A percentile compares a stretch with the other conserved stretches of the same genome.
These are phyloP conservation scores for Leishmania major DNA, from an alignment of 208 protist genomes.

Conservation along the genomic window DNA sequence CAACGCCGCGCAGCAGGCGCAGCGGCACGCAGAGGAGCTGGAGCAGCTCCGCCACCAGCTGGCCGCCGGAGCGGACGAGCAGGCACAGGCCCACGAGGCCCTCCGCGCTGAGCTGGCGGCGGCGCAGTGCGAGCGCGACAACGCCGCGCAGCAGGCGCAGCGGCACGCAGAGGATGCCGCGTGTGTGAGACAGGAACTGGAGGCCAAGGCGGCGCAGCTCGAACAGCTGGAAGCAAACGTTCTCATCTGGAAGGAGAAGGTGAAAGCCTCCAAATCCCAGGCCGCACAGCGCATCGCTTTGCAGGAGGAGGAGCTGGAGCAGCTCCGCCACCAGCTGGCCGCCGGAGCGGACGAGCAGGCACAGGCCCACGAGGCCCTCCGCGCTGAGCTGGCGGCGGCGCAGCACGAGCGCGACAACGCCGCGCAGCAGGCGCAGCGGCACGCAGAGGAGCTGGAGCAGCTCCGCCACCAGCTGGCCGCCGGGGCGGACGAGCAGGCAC, in stretches of 20 bases:
- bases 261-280: conserved; percentile 31
- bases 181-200: not conserved
- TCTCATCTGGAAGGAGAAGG: not conserved
- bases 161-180: not conserved
- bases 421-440: no score
- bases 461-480: no score
- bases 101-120: not conserved
- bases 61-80: not conserved
- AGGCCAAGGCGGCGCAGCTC: not conserved
- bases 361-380: no score
- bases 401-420: no score
- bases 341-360: not conserved
- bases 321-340: not conserved
- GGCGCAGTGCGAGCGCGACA: not conserved
- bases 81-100: not conserved
- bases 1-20: not conserved
- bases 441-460: not conserved
- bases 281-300: not conserved
- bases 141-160: conserved; percentile 6
- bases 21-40: conserved; percentile 1
- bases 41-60: not conserved
- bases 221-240: not conserved
- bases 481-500: no score
- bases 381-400: no score
- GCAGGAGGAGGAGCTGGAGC: conserved; percentile 6